Evolutionary conservation across 352 stramenopile species (phyloP).

Genomic region (Pilasporangium apinafurcum): DNA sequence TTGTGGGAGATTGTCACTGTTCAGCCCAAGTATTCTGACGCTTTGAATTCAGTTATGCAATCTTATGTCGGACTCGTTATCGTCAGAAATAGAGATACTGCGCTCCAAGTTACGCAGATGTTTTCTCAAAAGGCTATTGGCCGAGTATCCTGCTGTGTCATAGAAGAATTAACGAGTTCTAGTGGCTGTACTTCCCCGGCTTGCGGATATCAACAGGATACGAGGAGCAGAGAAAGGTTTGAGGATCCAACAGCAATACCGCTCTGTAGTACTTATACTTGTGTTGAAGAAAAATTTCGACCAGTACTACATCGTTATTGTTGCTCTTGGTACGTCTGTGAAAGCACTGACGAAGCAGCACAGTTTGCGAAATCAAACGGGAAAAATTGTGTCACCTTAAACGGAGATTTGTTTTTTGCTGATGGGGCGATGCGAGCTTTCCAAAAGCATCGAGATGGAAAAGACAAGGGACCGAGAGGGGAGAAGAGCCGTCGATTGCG

Average conservation of each 20-base stretch:
- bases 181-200: not conserved
- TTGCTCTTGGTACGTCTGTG: slow-evolving; percentile 12
- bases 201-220: not conserved
- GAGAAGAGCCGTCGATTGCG: no score
- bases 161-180: slow-evolving; percentile 8
- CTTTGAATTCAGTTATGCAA: slow-evolving; percentile 13
- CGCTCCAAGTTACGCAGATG: slow-evolving; percentile 5
- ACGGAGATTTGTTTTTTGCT: slow-evolving; percentile 16
- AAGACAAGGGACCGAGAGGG: not conserved
- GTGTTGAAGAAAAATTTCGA: slow-evolving; percentile 1
- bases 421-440: slow-evolving; percentile 21
- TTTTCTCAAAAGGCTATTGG: slow-evolving; percentile 11
- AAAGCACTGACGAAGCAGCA: slow-evolving; percentile 6
- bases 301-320: slow-evolving; percentile 13
- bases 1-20: not conserved
- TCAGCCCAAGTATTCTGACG: not conserved
- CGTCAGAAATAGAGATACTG: slow-evolving; percentile 7
- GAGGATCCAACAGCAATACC: slow-evolving; percentile 1
- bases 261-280: slow-evolving; percentile 10
- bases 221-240: not conserved
- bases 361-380: not conserved
- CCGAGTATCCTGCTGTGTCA: slow-evolving; percentile 14
- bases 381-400: slow-evolving; percentile 15
- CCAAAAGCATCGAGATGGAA: not conserved
- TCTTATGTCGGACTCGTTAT: slow-evolving; percentile 8